Conservation (phyloP, 805 yeast genomes). For the Metschnikowia borealis region DNA sequence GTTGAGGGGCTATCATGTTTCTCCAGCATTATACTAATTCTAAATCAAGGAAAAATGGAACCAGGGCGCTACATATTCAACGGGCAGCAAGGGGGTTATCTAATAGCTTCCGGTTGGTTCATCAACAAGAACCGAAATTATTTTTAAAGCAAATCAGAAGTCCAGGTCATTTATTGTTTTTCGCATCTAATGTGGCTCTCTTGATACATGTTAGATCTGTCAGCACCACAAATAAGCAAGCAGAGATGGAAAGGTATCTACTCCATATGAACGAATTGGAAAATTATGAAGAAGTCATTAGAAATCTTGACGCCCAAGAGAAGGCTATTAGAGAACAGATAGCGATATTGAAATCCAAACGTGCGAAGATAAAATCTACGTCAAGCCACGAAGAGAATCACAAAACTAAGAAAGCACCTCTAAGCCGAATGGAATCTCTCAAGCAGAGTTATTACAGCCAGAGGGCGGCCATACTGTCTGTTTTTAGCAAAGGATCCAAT, state of each 20-base stretch:
- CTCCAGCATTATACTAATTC: background rate
- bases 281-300: slow-evolving; percentile 13
- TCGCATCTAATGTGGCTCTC: slow-evolving; percentile 17
- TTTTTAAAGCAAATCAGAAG: slow-evolving; percentile 14
- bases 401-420: background rate
- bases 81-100: slow-evolving; percentile 8
- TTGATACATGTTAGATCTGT: slow-evolving; percentile 14
- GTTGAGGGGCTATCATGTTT: background rate
- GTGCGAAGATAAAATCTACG: background rate
- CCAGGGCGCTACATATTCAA: slow-evolving; percentile 10
- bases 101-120: slow-evolving; percentile 3
- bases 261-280: slow-evolving; percentile 14
- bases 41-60: background rate
- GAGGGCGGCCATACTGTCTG: slow-evolving; percentile 1
- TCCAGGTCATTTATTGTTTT: slow-evolving; percentile 16
- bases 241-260: slow-evolving; percentile 7
- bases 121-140: slow-evolving; percentile 11
- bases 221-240: slow-evolving; percentile 9
- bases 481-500: background rate
- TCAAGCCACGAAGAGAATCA: background rate
- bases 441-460: background rate
- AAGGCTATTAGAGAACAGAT: slow-evolving; percentile 12
- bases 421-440: background rate
- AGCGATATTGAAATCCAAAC: slow-evolving; percentile 4
- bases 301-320: slow-evolving; percentile 12